Conservation (phyloP, 257 asterid species). For the Petunia axillaris region DNA sequence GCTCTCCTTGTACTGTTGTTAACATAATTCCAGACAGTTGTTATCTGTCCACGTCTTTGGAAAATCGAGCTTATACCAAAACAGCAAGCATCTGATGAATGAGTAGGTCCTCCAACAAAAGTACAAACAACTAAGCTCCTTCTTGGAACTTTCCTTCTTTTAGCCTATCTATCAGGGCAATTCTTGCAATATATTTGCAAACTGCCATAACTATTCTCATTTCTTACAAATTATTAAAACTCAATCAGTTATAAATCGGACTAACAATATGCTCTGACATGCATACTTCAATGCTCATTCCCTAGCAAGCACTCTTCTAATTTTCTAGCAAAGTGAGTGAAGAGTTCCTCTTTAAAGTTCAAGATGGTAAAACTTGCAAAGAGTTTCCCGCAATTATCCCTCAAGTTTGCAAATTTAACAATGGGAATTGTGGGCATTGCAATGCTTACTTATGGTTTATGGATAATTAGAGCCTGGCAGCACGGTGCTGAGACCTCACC, state of each 20-base stretch:
- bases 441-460: constrained; percentile 39
- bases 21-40: not conserved
- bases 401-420: constrained; percentile 46
- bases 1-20: not conserved
- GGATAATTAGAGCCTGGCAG: constrained; percentile 53
- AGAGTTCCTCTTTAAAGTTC: not conserved
- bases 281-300: not conserved
- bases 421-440: constrained; percentile 49
- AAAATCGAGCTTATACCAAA: not conserved
- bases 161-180: not conserved
- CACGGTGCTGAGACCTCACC: constrained; percentile 35
- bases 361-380: constrained; percentile 34
- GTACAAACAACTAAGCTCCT: not conserved
- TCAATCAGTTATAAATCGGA: not conserved
- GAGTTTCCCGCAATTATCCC: constrained; percentile 33
- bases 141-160: constrained; percentile 21
- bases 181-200: not conserved
- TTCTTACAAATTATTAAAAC: not conserved
- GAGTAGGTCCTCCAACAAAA: not conserved
- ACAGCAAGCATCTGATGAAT: not conserved
- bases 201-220: not conserved
- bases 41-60: constrained; percentile 11
- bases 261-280: not conserved
- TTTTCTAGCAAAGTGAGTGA: not conserved
- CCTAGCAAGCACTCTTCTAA: not conserved